Evolutionary conservation across 2,329 filamentous ascomycete species (phyloP), one percentile per base, ranked within the genome.

Genomic region (Coniella vitis): DNA sequence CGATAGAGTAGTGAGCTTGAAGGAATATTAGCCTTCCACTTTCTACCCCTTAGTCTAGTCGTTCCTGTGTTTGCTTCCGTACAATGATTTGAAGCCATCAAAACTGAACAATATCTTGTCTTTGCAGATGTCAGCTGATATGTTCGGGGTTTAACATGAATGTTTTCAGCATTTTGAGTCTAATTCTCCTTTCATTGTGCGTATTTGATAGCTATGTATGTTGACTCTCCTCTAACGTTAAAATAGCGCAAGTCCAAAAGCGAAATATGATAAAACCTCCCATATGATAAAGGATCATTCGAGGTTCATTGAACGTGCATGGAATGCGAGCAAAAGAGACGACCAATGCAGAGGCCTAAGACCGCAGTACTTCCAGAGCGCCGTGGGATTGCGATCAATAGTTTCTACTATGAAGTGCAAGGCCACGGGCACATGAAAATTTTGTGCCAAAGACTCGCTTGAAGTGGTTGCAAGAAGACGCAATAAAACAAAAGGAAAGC

Each of bases 171-270:
- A n/a, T n/a, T n/a, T n/a, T n/a, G n/a, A n/a, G 21, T 31, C 32
- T 21, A 4, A 47, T 39, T 22, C 16, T 17, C 35, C 17, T 22
- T 39, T 35, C 2, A 34, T 14, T 36, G 37, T 9, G 37, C 12
- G 38, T 40, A 22, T 40, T 25, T 39, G 37, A 22, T 39, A 47
- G 45, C 45, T 47, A 39, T 47, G 43, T 29, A 38, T 14, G 19
- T n/a, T 21, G 21, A 41, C 20, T 31, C 32, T 12, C 45, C 20
- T 31, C 37, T 40, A 29, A 25, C 22, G 22, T 17, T 22, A n/a
- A 25, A 43, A 44, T 16, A 42, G 32, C 22, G 45, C 45, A 32
- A 38, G 22, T 44, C 40, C 37, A 17, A 37, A 34, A 34, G 32
- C 13, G 31, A 40, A 25, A 32, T 20, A 34, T 42, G 40, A n/a